phyloP scores from a whole-genome alignment of 305 asterid genomes.

The Fraxinus dipetala region DNA sequence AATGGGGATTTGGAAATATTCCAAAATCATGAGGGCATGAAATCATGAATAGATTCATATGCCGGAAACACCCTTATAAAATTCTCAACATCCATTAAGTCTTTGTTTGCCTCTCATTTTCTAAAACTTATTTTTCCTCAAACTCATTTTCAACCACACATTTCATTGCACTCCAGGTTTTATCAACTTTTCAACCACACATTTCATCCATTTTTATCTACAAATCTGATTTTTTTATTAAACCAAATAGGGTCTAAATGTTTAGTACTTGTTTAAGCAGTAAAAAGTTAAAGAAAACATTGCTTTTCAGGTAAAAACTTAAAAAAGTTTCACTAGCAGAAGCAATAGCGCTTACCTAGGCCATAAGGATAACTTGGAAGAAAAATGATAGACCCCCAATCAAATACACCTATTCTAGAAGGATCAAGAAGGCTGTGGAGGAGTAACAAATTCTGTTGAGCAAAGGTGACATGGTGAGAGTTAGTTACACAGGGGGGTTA shows the following conservation, averaged over 20 bases:
- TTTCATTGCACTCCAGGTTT: too few species aligned
- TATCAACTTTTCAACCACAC: too few species aligned
- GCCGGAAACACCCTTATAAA: not conserved
- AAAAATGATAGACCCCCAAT: not conserved
- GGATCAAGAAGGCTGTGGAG: not conserved
- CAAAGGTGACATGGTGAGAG: not conserved
- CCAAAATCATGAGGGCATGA: not conserved
- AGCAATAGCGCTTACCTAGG: not conserved
- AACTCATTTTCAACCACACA: not conserved
- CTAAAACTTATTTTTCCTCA: too few species aligned
- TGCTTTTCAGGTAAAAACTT: not conserved
- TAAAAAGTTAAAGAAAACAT: not conserved
- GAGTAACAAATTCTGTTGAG: not conserved
- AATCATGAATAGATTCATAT: not conserved
- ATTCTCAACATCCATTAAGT: not conserved
- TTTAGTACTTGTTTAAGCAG: not conserved
- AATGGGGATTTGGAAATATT: not conserved
- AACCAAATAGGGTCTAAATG: not conserved
- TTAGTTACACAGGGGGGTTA: not conserved
- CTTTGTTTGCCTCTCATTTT: not conserved
- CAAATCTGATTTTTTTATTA: not conserved
- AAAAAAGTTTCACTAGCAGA: not conserved
- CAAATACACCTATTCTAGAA: not conserved
- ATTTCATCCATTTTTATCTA: not conserved
- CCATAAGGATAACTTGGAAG: not conserved